Evolutionary conservation across 169 alveolate species (phyloP).

Genomic region (Plasmodium gonderi): DNA sequence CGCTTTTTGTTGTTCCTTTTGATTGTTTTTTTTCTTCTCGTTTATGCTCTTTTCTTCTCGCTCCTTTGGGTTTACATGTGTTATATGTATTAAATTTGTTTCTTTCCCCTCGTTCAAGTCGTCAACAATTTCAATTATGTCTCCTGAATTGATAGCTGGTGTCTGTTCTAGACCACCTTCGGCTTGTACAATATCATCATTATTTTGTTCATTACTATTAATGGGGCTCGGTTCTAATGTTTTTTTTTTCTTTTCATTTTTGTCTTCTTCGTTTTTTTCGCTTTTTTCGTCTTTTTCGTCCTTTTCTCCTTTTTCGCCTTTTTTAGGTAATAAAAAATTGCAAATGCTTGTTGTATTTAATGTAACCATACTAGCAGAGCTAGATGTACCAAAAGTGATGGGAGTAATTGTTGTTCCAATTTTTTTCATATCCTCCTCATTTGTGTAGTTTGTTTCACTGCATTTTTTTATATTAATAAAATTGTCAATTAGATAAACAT

Average conservation of each 20-base stretch:
- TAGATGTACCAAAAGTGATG: neutral
- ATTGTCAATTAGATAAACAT: slow-evolving; percentile 34
- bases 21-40: neutral
- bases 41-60: neutral
- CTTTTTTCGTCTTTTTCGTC: neutral
- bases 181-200: neutral
- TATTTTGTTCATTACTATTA: neutral
- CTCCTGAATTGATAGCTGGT: neutral
- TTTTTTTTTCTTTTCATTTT: neutral
- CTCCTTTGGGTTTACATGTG: neutral
- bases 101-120: neutral
- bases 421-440: neutral
- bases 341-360: slow-evolving; percentile 24
- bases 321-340: neutral
- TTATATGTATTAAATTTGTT: neutral
- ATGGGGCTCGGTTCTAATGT: neutral
- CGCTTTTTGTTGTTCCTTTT: neutral
- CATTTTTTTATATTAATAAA: slow-evolving; percentile 26
- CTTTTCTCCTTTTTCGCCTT: neutral
- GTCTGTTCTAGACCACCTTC: neutral
- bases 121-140: neutral
- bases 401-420: neutral
- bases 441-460: neutral
- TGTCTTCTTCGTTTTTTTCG: neutral
- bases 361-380: slow-evolving; percentile 4